Evolutionary conservation across 805 yeast genomes (phyloP), one percentile per base, ranked within the genome.

Genomic region (Clavispora phyllophila): DNA sequence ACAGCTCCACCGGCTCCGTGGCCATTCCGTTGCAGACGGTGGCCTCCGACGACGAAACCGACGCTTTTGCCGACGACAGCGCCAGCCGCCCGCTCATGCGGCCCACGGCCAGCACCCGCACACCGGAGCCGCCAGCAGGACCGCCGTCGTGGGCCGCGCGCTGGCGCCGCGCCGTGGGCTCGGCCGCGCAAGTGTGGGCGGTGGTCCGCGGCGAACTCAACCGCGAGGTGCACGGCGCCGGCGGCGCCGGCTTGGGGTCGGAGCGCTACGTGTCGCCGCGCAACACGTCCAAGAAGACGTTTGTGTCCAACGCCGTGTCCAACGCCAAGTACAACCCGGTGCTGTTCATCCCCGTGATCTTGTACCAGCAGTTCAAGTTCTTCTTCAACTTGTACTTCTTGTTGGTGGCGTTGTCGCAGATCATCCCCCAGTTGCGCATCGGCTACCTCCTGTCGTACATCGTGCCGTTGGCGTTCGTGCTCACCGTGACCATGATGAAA

Each of bases 361-460:
- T 93, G 24, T 95, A 86, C 62, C 96, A 91, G 61, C 99, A 93
- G 70, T 93, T 93, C 79, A 89, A 90, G 68, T 91, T 93, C 62
- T 93, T 93, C 65, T 93, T 89, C 75, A 93, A 93, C 64, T 68
- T 93, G 37, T 93, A 93, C 63, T 93, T 93, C 60, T 67, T 95
- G 40, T 57, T 95, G 17, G 99, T 95, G 50, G 98, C 99, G 13
- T 73, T 95, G 46, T 89, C 97, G 5, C 99, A 93, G 65, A 83
- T 84, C 2, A 74, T 93, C 18, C 97, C 98, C 1, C 87, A 82
- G 7, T 72, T 93, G 41, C 73, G 97, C 52, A 93, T 93, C 27
- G 99, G 99, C 10, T 93, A 91, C 58, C 69, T 93, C 28, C 85
- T 96, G 1, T 86, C 96, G 2, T 93, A 93, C 60, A 75, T 95